phyloP scores from a whole-genome alignment of 306 rosid genomes.

The Rubus parviflorus region DNA sequence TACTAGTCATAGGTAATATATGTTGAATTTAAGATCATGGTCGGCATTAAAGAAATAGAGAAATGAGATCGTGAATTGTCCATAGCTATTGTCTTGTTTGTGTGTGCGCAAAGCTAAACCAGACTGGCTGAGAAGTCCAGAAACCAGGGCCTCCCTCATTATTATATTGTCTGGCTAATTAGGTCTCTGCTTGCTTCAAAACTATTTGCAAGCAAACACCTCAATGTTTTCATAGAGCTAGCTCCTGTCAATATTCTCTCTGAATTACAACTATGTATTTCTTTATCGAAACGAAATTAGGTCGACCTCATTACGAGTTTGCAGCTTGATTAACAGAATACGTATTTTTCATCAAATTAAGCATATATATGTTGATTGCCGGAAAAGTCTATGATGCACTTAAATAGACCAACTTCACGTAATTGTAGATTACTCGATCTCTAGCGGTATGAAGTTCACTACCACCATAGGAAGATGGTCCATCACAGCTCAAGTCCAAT shows the following conservation, averaged over 20 bases:
- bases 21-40: not conserved
- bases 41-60: not conserved
- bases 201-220: not conserved
- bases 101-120: slow-evolving; percentile 26
- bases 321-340: not conserved
- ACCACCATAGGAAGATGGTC: no score
- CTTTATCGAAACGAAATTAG: not conserved
- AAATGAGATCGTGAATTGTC: slow-evolving; percentile 9
- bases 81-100: slow-evolving; percentile 18
- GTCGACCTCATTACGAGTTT: not conserved
- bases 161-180: not conserved
- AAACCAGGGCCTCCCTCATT: slow-evolving; percentile 17
- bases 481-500: no score
- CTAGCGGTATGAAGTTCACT: no score
- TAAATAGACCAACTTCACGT: no score
- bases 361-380: not conserved
- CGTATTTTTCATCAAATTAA: not conserved
- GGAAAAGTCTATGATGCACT: no score
- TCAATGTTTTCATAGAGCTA: slow-evolving; percentile 4
- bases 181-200: not conserved
- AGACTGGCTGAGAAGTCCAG: slow-evolving; percentile 16
- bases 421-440: no score
- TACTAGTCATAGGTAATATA: not conserved
- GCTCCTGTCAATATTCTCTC: not conserved
- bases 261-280: not conserved